A percentile compares a stretch with the other conserved stretches of the same genome.
phyloP scores from a whole-genome alignment of 2,329 filamentous ascomycete genomes.

The Fusarium papillatum region DNA sequence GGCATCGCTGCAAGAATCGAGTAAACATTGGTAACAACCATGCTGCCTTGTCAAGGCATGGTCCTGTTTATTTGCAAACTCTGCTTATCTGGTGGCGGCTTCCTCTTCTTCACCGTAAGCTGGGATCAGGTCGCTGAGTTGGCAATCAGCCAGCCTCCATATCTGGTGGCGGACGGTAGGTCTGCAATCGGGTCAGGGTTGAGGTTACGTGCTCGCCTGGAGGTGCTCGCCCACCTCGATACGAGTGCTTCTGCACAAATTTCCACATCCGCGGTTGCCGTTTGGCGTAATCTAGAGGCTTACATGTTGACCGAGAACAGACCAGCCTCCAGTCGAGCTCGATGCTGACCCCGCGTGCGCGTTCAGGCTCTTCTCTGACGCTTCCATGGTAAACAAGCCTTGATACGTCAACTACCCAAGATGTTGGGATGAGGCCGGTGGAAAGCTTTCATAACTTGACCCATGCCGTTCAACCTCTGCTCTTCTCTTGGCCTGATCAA shows the following conservation, averaged over 20 bases:
- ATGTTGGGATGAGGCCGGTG: conserved; percentile 15
- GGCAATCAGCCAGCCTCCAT: conserved; percentile 13
- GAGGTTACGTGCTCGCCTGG: conserved; percentile 11
- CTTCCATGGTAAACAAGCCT: conserved; percentile 12
- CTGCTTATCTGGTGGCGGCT: conserved; percentile 25
- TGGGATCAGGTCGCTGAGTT: conserved; percentile 19
- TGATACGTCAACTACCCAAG: neutral
- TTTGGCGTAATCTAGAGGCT: conserved; percentile 4
- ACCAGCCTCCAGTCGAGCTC: neutral
- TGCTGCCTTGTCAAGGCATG: neutral
- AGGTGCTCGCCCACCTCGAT: conserved; percentile 15
- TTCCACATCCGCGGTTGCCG: neutral
- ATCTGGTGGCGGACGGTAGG: neutral
- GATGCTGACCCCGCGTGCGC: neutral
- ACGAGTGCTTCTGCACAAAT: neutral
- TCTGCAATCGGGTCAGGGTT: conserved; percentile 21
- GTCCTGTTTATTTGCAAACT: neutral
- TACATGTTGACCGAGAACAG: conserved; percentile 2
- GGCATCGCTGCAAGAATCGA: conserved; percentile 11
- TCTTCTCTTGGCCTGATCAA: conserved; percentile 10
- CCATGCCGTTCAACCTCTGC: conserved; percentile 15
- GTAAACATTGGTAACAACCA: conserved; percentile 21
- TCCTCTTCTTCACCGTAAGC: conserved; percentile 5
- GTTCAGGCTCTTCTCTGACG: conserved; percentile 6
- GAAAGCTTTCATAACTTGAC: conserved; percentile 36